Conservation (phyloP, 176 grass and related monocot genomes). For the Alopecurus myosuroides region DNA sequence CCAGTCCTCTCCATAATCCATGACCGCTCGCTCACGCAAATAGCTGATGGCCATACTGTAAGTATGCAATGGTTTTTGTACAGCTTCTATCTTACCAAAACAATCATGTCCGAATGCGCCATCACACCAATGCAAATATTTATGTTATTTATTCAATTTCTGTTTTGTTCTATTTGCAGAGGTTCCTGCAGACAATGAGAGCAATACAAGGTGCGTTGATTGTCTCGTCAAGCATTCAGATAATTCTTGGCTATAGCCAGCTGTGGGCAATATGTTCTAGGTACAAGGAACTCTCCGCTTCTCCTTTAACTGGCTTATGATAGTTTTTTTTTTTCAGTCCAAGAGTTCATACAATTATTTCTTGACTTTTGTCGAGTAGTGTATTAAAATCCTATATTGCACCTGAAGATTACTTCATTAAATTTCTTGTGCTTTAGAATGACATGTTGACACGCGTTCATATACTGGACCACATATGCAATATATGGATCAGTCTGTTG, state of each 20-base stretch:
- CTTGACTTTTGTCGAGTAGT: neutral
- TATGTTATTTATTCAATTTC: neutral
- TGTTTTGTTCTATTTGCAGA: slow-evolving; percentile 44
- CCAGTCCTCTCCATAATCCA: slow-evolving; percentile 81
- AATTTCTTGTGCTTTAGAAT: neutral
- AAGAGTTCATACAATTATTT: neutral
- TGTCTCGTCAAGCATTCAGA: slow-evolving; percentile 94
- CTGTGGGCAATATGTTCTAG: slow-evolving; percentile 97
- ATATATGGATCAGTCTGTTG: slow-evolving; percentile 11
- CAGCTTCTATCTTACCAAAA: neutral
- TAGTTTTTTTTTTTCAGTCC: neutral
- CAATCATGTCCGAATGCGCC: neutral
- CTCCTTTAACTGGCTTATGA: neutral
- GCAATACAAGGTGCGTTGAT: slow-evolving; percentile 83
- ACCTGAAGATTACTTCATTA: neutral
- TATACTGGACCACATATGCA: slow-evolving; percentile 10
- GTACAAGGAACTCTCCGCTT: slow-evolving; percentile 33
- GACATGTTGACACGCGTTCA: slow-evolving; percentile 4
- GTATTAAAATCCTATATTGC: neutral
- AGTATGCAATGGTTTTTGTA: slow-evolving; percentile 1
- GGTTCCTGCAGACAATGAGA: slow-evolving; percentile 82
- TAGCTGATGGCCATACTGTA: slow-evolving; percentile 65
- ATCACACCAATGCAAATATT: neutral
- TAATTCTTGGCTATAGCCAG: slow-evolving; percentile 94
- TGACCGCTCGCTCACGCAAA: slow-evolving; percentile 50